Percentiles rank a stretch among this genome's conserved stretches.
These are phyloP conservation scores for Aspergillus oerlinghausenensis DNA, from an alignment of 2,329 filamentous ascomycete species.

Conservation along the genomic window DNA sequence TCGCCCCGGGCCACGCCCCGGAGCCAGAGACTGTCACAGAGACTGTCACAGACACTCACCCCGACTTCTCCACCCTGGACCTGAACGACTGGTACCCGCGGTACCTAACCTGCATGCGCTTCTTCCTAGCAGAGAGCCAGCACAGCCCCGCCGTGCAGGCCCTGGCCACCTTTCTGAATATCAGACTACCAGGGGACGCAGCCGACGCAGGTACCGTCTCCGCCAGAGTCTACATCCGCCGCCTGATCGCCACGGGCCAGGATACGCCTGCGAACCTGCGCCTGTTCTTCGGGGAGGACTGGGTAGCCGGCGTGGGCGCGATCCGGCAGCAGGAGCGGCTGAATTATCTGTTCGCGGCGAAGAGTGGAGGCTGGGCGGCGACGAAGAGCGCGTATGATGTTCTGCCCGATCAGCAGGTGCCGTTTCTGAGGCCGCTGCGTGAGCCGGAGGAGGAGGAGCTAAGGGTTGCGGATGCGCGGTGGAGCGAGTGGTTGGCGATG, in stretches of 20 bases:
- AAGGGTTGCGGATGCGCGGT: slow-evolving; percentile 70
- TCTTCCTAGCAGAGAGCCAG: slow-evolving; percentile 86
- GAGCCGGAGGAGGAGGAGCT: slow-evolving; percentile 75
- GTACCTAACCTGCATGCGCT: slow-evolving; percentile 78
- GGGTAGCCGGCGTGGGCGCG: slow-evolving; percentile 70
- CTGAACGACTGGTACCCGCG: slow-evolving; percentile 88
- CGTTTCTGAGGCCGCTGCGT: slow-evolving; percentile 77
- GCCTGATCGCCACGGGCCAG: slow-evolving; percentile 86
- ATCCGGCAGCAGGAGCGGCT: slow-evolving; percentile 82
- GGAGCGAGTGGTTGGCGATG: slow-evolving; percentile 95
- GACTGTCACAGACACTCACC: too few species aligned
- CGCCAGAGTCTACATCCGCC: slow-evolving; percentile 82
- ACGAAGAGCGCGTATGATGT: slow-evolving; percentile 91
- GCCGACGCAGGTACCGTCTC: slow-evolving; percentile 46
- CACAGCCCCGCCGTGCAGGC: slow-evolving; percentile 75
- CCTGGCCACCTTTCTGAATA: slow-evolving; percentile 85
- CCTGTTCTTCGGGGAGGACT: slow-evolving; percentile 89
- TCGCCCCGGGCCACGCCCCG: slow-evolving; percentile 3
- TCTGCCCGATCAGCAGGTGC: slow-evolving; percentile 73
- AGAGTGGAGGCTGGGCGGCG: slow-evolving; percentile 80
- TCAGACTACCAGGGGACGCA: slow-evolving; percentile 66
- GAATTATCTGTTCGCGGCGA: slow-evolving; percentile 93
- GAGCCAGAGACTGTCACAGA: neutral
- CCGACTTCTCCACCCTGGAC: slow-evolving; percentile 44
- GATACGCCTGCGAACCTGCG: slow-evolving; percentile 78